A percentile compares a stretch with the other conserved stretches of the same genome.
Conservation (phyloP, 306 rosid species). For the Gastrolobium bilobum region DNA sequence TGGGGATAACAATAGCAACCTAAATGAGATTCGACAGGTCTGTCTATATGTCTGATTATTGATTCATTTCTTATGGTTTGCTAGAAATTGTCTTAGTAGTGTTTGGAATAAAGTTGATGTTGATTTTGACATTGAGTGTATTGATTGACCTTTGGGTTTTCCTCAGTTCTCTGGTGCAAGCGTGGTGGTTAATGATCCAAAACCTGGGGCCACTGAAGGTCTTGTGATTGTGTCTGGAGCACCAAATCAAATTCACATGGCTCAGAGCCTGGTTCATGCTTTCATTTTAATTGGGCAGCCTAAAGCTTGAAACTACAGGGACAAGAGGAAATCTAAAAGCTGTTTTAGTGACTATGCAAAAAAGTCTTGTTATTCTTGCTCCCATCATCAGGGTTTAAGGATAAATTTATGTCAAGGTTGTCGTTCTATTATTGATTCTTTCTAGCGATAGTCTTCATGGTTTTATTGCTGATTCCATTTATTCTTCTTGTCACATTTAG, state of each 20-base stretch:
- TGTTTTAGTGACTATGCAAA: not conserved
- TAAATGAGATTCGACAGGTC: slow-evolving; percentile 82
- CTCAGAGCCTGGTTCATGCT: slow-evolving; percentile 88
- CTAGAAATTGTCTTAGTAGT: not conserved
- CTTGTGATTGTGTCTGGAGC: slow-evolving; percentile 66
- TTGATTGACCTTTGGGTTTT: slow-evolving; percentile 28
- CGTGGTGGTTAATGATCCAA: slow-evolving; percentile 68
- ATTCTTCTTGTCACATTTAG: too few species aligned
- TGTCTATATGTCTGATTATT: slow-evolving; percentile 34
- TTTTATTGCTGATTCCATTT: not conserved
- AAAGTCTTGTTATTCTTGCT: slow-evolving; percentile 28
- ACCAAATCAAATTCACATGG: slow-evolving; percentile 68
- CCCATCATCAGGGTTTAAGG: not conserved
- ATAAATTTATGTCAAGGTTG: slow-evolving; percentile 12
- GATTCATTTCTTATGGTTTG: slow-evolving; percentile 11
- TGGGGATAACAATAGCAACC: slow-evolving; percentile 76
- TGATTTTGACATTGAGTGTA: too few species aligned
- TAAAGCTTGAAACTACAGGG: slow-evolving; percentile 48
- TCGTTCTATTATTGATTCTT: slow-evolving; percentile 4
- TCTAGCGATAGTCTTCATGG: not conserved
- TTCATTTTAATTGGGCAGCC: slow-evolving; percentile 81
- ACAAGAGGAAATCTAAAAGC: slow-evolving; percentile 5
- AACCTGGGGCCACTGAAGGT: slow-evolving; percentile 71
- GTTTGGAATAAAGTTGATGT: not conserved
- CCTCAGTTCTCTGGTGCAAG: slow-evolving; percentile 80